Evolutionary conservation across 306 rosid genomes (phyloP).

Genomic region (Sicyos baderoa): DNA sequence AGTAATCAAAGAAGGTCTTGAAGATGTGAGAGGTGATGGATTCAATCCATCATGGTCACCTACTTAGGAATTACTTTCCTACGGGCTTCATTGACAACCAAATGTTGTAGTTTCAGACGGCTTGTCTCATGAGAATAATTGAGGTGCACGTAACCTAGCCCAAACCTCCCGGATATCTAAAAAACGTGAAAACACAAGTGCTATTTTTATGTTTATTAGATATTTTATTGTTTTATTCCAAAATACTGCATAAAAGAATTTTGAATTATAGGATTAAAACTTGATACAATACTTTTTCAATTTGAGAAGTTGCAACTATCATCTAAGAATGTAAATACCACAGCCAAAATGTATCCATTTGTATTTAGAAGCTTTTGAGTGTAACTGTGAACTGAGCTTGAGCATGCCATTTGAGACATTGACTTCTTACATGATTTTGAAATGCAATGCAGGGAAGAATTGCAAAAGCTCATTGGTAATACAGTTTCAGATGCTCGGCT

Average conservation of each 20-base stretch:
- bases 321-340: background rate
- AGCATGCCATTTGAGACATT: constrained; percentile 3
- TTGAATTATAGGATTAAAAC: background rate
- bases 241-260: background rate
- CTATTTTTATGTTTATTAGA: background rate
- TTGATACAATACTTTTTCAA: background rate
- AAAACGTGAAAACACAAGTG: background rate
- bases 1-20: no score
- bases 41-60: no score
- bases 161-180: no score
- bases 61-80: no score
- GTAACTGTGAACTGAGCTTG: constrained; percentile 12
- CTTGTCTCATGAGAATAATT: no score
- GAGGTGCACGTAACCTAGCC: no score
- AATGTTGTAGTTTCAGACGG: no score
- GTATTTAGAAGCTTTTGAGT: background rate
- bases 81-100: no score
- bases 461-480: constrained; percentile 58
- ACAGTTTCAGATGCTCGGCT: constrained; percentile 50
- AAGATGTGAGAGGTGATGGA: no score
- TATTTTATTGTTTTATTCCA: background rate
- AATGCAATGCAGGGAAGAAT: constrained; percentile 53
- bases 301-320: background rate
- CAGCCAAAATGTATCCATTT: background rate
- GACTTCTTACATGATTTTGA: constrained; percentile 21